These are phyloP conservation scores for Gracilaria gracilis DNA, from an alignment of 23 red algal species.

Conservation along the genomic window DNA sequence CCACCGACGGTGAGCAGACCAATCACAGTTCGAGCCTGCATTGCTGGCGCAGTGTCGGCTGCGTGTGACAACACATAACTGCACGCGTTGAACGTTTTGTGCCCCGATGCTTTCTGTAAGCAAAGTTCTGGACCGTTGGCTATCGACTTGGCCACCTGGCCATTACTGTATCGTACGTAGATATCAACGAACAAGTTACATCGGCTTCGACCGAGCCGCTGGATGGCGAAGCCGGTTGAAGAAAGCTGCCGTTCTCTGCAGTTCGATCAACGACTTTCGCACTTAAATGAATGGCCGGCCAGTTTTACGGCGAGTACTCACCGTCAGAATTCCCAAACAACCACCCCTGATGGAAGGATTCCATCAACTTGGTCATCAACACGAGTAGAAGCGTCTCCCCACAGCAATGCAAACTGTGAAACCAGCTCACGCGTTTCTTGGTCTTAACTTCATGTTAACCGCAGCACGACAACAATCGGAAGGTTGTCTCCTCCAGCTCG, in stretches of 20 bases:
- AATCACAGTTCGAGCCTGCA: not conserved
- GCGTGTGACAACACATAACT: not conserved
- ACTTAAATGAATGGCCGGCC: no score
- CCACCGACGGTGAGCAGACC: conserved; percentile 9
- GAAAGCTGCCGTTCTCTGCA: no score
- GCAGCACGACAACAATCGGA: not conserved
- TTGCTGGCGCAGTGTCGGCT: conserved; percentile 9
- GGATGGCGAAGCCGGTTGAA: no score
- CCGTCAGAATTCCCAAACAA: conserved; percentile 9
- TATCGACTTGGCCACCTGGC: not conserved
- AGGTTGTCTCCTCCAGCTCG: not conserved
- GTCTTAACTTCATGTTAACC: not conserved
- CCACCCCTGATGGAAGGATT: not conserved
- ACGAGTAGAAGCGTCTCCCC: not conserved
- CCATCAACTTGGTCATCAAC: no score
- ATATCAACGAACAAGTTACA: no score
- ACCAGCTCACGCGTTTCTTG: not conserved
- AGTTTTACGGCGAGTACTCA: no score
- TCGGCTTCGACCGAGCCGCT: no score
- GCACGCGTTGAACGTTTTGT: conserved; percentile 9
- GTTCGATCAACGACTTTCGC: no score
- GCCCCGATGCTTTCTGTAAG: conserved; percentile 10
- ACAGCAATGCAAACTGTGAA: conserved; percentile 10
- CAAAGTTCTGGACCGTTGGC: not conserved
- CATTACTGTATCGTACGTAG: no score